Base-by-base conservation (phyloP, 805 yeast species). In the Hanseniaspora meyeri region DNA sequence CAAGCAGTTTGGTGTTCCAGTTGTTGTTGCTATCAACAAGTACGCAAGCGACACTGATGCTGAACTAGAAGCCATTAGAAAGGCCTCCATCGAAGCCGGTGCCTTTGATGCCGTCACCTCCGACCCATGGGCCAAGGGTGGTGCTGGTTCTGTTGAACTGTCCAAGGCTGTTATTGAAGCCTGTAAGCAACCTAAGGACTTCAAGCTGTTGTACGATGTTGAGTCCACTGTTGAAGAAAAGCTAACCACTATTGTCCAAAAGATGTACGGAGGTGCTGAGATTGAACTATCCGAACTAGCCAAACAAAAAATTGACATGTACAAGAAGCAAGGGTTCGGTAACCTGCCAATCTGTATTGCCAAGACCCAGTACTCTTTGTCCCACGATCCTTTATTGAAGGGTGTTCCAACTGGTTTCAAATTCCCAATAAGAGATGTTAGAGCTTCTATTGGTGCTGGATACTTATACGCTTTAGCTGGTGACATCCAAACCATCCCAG, bases 401-500 rank as follows among this genome's bases (percentile, higher is more conserved):
- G 96, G 96, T 68, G 96, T 88, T 45, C 98, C 98, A 62, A 80
- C 85, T 20, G 96, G 95, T 9, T 91, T 90, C 75, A 85, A 81
- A 17, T 86, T 91, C 69, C 97, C 98, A 51, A 88, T 91, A 64
- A 80, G 95, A 69, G 98, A 91, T 64, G 87, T 91, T 61, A 84
- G 95, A 71, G 90, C 91, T 43, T 85, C 95, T 39, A 87, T 87
- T 57, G 98, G 98, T 71, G 97, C 97, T 49, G 97, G 97, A 10
- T 91, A 91, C 72, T 77, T 91, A 67, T 93, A 91, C 67, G 97
- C 97, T 1, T 77, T 91, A 64, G 97, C 97, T 17, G 97, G 95
- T 57, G 95, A 91, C 71, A 91, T 91, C 65, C 89, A 85, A 83
- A 91, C 98, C 31, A 90, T 91, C 64, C 98, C 98, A 31, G 98